Evolutionary conservation across 805 yeast genomes (phyloP).

Genomic region (Lipomyces sp.): DNA sequence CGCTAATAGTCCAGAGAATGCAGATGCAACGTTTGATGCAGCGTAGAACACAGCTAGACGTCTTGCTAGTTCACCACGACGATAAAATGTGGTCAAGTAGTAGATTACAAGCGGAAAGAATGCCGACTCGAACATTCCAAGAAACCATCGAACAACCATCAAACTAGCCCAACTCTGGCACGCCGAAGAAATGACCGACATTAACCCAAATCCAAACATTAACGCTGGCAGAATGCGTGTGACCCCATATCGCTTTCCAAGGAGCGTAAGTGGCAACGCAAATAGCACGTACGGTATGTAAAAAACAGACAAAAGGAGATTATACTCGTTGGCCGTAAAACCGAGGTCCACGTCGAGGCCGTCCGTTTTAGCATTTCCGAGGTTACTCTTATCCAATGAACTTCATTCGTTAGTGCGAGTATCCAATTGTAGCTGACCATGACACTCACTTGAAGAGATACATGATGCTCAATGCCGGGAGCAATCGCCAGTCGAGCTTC

Average conservation of each 20-base stretch:
- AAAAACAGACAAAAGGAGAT: constrained; percentile 53
- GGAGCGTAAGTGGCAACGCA: constrained; percentile 52
- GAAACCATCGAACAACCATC: constrained; percentile 53
- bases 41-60: constrained; percentile 57
- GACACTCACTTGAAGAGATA: constrained; percentile 50
- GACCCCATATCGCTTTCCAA: constrained; percentile 52
- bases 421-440: not conserved
- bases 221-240: constrained; percentile 53
- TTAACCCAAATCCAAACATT: constrained; percentile 54
- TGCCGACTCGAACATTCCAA: constrained; percentile 60
- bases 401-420: constrained; percentile 18
- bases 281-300: constrained; percentile 54
- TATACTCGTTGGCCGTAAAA: constrained; percentile 53
- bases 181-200: constrained; percentile 49
- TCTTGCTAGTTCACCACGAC: constrained; percentile 55
- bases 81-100: constrained; percentile 55
- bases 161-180: constrained; percentile 53
- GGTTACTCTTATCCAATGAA: constrained; percentile 56
- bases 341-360: constrained; percentile 52
- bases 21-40: constrained; percentile 60
- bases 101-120: constrained; percentile 47
- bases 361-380: constrained; percentile 56
- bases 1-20: constrained; percentile 62
- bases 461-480: constrained; percentile 54
- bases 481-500: constrained; percentile 52